Conservation (phyloP, 192 early-diverging fungal species). For the Backusella morwellensis region DNA sequence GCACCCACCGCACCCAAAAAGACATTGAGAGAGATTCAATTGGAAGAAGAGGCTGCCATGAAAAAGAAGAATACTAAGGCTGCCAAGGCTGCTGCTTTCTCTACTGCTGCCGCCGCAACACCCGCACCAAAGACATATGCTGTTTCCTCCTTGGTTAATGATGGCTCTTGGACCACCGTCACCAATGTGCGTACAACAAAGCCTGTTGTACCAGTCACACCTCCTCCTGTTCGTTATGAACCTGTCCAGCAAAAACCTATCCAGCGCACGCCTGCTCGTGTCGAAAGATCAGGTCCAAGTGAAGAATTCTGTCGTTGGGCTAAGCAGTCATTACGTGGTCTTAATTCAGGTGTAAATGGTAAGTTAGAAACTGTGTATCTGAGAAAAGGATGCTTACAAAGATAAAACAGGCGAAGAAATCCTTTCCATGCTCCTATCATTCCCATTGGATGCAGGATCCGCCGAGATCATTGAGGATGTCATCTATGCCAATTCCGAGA, state of each 20-base stretch:
- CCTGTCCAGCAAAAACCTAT: constrained; percentile 17
- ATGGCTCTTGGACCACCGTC: constrained; percentile 39
- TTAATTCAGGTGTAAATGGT: constrained; percentile 54
- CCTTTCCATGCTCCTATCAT: constrained; percentile 73
- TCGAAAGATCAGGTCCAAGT: constrained; percentile 37
- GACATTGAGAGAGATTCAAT: constrained; percentile 55
- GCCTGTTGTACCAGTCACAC: not conserved
- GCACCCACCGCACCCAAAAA: constrained; percentile 46
- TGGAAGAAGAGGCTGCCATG: constrained; percentile 53
- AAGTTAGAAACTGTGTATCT: constrained; percentile 17
- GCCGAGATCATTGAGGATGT: constrained; percentile 75
- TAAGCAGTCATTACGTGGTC: constrained; percentile 56
- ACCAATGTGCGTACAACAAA: constrained; percentile 17
- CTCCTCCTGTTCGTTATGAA: constrained; percentile 18
- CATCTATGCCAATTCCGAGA: constrained; percentile 70
- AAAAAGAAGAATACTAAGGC: constrained; percentile 40
- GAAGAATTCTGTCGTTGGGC: constrained; percentile 78
- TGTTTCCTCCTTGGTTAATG: not conserved
- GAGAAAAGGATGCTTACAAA: not conserved
- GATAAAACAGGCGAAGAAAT: constrained; percentile 60
- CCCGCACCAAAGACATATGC: not conserved
- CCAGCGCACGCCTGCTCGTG: constrained; percentile 7
- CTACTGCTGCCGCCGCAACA: not conserved
- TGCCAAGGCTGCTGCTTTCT: not conserved
- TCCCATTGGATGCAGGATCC: constrained; percentile 62